Conservation (phyloP, 140 eudicot species). For the Cichorium intybus region DNA sequence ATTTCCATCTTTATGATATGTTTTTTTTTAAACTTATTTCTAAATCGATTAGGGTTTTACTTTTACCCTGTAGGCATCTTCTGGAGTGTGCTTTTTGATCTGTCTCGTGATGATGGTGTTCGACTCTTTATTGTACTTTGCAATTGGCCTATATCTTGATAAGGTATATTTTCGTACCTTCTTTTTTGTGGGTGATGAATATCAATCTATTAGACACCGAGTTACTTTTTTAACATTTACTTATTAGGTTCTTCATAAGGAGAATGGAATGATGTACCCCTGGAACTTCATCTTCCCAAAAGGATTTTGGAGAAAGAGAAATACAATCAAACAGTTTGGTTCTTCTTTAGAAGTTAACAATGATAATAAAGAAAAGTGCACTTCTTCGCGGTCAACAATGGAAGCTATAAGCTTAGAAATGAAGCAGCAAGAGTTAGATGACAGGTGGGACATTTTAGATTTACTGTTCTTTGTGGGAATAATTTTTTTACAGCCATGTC, state of each 20-base stretch:
- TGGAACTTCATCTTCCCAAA: slow-evolving; percentile 52
- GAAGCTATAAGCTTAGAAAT: slow-evolving; percentile 88
- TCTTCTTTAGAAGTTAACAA: slow-evolving; percentile 28
- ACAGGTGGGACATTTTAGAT: slow-evolving; percentile 51
- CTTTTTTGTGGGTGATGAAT: background rate
- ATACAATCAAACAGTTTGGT: slow-evolving; percentile 22
- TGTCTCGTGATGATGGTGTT: slow-evolving; percentile 88
- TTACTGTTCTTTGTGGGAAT: background rate
- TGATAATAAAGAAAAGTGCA: slow-evolving; percentile 32
- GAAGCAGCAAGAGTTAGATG: slow-evolving; percentile 98
- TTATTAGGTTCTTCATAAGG: slow-evolving; percentile 69
- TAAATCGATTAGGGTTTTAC: slow-evolving; percentile 9
- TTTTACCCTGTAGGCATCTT: slow-evolving; percentile 63
- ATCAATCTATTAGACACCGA: background rate
- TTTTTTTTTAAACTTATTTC: slow-evolving; percentile 4
- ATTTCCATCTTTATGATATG: background rate
- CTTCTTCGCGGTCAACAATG: slow-evolving; percentile 46
- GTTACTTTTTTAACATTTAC: slow-evolving; percentile 10
- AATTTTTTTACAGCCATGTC: background rate
- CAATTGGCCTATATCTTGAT: slow-evolving; percentile 81
- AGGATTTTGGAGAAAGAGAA: slow-evolving; percentile 49
- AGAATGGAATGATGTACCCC: slow-evolving; percentile 49
- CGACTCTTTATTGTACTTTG: slow-evolving; percentile 75
- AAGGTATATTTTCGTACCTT: slow-evolving; percentile 53
- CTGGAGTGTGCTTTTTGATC: slow-evolving; percentile 89